These are phyloP conservation scores for Ormosia semicastrata DNA, from an alignment of 306 rosid genomes.

Conservation along the genomic window DNA sequence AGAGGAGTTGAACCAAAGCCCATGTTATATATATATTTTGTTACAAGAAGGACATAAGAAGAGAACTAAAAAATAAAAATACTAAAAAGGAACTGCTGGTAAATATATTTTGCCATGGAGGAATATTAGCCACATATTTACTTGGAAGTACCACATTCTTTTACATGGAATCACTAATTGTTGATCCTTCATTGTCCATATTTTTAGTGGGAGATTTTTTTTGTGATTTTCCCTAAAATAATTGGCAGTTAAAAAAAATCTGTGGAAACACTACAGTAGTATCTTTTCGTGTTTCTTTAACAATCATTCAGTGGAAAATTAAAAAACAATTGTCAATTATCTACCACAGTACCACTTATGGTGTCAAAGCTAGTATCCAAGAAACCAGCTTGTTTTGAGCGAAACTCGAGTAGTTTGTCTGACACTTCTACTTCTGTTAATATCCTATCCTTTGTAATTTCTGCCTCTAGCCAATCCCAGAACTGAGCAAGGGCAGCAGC, in stretches of 20 bases:
- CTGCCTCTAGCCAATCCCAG: conserved; percentile 92
- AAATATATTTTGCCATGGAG: not conserved
- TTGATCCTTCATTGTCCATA: conserved; percentile 2
- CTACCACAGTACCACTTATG: conserved; percentile 85
- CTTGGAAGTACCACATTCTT: conserved; percentile 5
- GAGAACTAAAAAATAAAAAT: not conserved
- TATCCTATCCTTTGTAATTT: conserved; percentile 54
- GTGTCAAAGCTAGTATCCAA: conserved; percentile 93
- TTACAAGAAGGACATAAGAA: not conserved
- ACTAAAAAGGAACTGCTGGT: not conserved
- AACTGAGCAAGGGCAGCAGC: conserved; percentile 91
- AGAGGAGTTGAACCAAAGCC: conserved; percentile 11
- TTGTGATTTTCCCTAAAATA: not conserved
- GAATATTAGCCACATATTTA: conserved; percentile 21
- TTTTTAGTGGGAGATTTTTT: not conserved
- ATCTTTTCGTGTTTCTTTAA: conserved; percentile 21
- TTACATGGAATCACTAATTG: conserved; percentile 1
- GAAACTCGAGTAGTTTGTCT: conserved; percentile 87
- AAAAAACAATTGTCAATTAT: not conserved
- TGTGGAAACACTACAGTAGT: not conserved
- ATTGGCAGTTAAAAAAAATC: not conserved
- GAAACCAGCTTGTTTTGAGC: conserved; percentile 85
- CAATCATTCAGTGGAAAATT: conserved; percentile 17
- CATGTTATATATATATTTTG: not conserved
- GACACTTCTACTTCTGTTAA: conserved; percentile 82